Evolutionary conservation across 2,329 filamentous ascomycete genomes (phyloP).

Genomic region (Aspergillus proliferans): DNA sequence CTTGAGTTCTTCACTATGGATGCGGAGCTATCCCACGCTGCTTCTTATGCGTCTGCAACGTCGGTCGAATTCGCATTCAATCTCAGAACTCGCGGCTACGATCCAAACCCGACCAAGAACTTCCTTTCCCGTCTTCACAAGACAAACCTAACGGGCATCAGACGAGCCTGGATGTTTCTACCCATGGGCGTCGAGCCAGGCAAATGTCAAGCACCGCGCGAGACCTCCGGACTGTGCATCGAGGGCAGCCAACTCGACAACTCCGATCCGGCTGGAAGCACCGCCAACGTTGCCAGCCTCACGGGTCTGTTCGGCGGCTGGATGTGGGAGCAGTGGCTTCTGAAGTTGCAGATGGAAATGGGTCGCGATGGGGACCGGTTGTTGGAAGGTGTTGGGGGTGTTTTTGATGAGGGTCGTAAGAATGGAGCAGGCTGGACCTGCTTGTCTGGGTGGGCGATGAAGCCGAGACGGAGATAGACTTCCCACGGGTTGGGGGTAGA

Average conservation of each 20-base stretch:
- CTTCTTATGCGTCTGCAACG: slow-evolving; percentile 70
- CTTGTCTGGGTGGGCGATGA: slow-evolving; percentile 55
- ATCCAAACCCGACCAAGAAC: slow-evolving; percentile 72
- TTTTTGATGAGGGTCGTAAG: slow-evolving; percentile 56
- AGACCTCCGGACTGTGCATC: slow-evolving; percentile 33
- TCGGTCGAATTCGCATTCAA: slow-evolving; percentile 89
- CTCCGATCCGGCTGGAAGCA: slow-evolving; percentile 54
- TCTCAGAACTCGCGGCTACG: slow-evolving; percentile 83
- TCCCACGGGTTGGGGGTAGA: not conserved
- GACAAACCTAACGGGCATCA: slow-evolving; percentile 71
- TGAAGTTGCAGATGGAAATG: slow-evolving; percentile 82
- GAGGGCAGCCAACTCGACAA: slow-evolving; percentile 54
- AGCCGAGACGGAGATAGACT: slow-evolving; percentile 31
- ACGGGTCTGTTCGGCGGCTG: slow-evolving; percentile 79
- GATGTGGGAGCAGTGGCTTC: slow-evolving; percentile 94
- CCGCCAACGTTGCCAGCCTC: slow-evolving; percentile 64
- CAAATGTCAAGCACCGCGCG: slow-evolving; percentile 41
- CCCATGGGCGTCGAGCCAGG: slow-evolving; percentile 62
- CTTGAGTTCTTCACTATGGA: slow-evolving; percentile 88
- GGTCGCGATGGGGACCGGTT: slow-evolving; percentile 55
- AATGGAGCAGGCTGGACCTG: slow-evolving; percentile 54
- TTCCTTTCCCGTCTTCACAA: slow-evolving; percentile 70
- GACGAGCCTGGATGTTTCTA: slow-evolving; percentile 81
- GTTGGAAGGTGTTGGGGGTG: slow-evolving; percentile 51
- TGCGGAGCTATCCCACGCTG: slow-evolving; percentile 80